Base-by-base conservation (phyloP, 1,284 basidiomycete genomes). In the Heterobasidion parviporum region DNA sequence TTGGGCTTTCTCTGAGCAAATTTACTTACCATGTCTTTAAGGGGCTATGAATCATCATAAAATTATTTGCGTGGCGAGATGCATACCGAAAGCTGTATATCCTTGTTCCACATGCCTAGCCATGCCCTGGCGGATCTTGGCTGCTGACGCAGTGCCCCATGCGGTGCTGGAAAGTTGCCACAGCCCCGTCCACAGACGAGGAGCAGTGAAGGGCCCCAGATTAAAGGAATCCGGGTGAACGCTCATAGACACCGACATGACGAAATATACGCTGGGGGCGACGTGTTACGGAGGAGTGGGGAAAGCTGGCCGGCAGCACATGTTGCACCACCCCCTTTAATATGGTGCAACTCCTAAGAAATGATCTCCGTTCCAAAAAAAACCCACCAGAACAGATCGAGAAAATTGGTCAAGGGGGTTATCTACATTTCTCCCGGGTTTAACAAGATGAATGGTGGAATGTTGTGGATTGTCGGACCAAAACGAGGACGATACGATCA, bases 151-250 rank as follows among this genome's bases (percentile, higher is more conserved):
- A 51, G 80, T 85, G 15, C 89, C 89, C 89, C 89, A 92, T 1
- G 87, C 87, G 54, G 85, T 86, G 66, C 83, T 85, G 14, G 89
- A 90, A 41, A 92, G 78, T 62, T 92, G 89, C 89, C 89, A 92
- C 8, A 92, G 77, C 8, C 89, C 89, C 8, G 79, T 82, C 80
- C 83, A 89, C 50, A 92, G 67, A 53, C 89, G 81, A 20, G 89
- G 84, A 10, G 77, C 76, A 35, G 68, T 67, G 63, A 82, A 77
- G 5, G 80, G 76, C 4, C 87, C 88, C 7, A 90, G 75, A 48
- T 66, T 67, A 64, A 85, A 83, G 1, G 77, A 78, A 69, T 87
- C 85, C 51, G 48, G 51, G 36, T 20, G 56, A 41, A n/a, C 2
- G 38, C n/a, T n/a, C 10, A n/a, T 41, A 41, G 38, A n/a, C 12